A percentile compares a stretch with the other conserved stretches of the same genome.
Evolutionary conservation across 148 eudicot genomes (phyloP).

Genomic region (Spergularia marina): DNA sequence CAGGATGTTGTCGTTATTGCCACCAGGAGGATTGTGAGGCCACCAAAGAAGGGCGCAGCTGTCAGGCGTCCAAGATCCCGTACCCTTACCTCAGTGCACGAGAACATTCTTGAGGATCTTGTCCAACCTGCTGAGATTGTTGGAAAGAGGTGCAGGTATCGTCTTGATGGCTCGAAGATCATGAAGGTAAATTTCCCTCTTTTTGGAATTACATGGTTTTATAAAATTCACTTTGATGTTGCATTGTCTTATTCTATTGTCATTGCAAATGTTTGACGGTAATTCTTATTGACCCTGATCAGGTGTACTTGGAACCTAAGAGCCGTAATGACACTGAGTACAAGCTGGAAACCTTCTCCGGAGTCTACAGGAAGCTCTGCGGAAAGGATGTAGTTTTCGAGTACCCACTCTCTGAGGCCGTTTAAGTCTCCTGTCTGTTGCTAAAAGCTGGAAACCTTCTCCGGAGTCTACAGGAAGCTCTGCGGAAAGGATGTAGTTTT

Average conservation of each 20-base stretch:
- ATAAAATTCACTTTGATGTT: not conserved
- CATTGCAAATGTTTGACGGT: not conserved
- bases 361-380: slow-evolving; percentile 52
- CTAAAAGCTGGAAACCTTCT: slow-evolving; percentile 70
- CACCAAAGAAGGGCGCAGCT: slow-evolving; percentile 93
- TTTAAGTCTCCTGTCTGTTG: not conserved
- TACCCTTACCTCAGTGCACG: slow-evolving; percentile 57
- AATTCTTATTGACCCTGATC: not conserved
- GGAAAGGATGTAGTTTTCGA: slow-evolving; percentile 18
- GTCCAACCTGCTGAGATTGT: slow-evolving; percentile 91
- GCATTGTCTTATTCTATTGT: not conserved
- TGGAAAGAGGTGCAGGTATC: slow-evolving; percentile 80
- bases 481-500: slow-evolving; percentile 21
- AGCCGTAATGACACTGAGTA: slow-evolving; percentile 81
- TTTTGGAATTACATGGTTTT: not conserved
- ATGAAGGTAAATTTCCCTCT: slow-evolving; percentile 50
- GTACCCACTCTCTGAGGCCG: no score
- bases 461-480: slow-evolving; percentile 60
- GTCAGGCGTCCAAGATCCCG: slow-evolving; percentile 76
- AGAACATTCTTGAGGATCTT: slow-evolving; percentile 26
- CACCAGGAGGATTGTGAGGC: slow-evolving; percentile 75
- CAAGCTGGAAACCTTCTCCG: slow-evolving; percentile 85
- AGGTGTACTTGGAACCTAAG: slow-evolving; percentile 87
- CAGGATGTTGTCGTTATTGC: slow-evolving; percentile 89
- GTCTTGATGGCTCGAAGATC: slow-evolving; percentile 74